Evolutionary conservation across 257 asterid genomes (phyloP).

Genomic region (Petunia secreta): DNA sequence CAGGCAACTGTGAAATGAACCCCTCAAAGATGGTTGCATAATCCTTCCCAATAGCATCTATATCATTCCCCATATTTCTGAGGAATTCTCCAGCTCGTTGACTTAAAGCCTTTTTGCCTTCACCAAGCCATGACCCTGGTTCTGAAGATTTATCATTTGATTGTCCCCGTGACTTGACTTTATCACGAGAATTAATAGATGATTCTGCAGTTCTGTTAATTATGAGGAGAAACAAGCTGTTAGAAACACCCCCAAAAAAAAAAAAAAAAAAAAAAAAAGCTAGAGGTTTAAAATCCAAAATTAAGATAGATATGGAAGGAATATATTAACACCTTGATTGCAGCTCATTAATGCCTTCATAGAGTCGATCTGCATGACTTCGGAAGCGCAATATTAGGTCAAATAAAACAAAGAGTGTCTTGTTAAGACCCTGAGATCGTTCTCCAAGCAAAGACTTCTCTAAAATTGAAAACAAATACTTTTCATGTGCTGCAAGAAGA

Average conservation of each 20-base stretch:
- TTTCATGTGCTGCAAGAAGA: slow-evolving; percentile 88
- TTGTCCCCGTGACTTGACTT: slow-evolving; percentile 51
- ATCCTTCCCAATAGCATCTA: slow-evolving; percentile 77
- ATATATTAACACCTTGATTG: slow-evolving; percentile 72
- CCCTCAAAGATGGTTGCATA: slow-evolving; percentile 84
- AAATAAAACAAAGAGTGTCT: slow-evolving; percentile 71
- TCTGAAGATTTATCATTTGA: slow-evolving; percentile 61
- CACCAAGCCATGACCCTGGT: slow-evolving; percentile 82
- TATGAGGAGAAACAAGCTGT: slow-evolving; percentile 28
- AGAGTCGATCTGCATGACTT: slow-evolving; percentile 88
- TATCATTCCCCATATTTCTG: slow-evolving; percentile 69
- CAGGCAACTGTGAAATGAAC: slow-evolving; percentile 84
- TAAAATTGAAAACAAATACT: slow-evolving; percentile 76
- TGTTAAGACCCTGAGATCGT: slow-evolving; percentile 74
- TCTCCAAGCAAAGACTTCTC: slow-evolving; percentile 99
- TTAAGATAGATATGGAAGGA: slow-evolving; percentile 12
- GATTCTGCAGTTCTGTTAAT: slow-evolving; percentile 60
- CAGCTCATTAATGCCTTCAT: slow-evolving; percentile 92
- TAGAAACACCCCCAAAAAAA: slow-evolving; percentile 18
- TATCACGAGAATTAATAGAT: slow-evolving; percentile 52
- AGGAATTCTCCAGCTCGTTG: slow-evolving; percentile 88
- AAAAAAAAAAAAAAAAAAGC: not conserved
- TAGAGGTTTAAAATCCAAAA: slow-evolving; percentile 21
- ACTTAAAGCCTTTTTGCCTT: slow-evolving; percentile 90
- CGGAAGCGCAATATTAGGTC: slow-evolving; percentile 86